phyloP scores from a whole-genome alignment of 257 asterid genomes.

The Solanum boliviense region DNA sequence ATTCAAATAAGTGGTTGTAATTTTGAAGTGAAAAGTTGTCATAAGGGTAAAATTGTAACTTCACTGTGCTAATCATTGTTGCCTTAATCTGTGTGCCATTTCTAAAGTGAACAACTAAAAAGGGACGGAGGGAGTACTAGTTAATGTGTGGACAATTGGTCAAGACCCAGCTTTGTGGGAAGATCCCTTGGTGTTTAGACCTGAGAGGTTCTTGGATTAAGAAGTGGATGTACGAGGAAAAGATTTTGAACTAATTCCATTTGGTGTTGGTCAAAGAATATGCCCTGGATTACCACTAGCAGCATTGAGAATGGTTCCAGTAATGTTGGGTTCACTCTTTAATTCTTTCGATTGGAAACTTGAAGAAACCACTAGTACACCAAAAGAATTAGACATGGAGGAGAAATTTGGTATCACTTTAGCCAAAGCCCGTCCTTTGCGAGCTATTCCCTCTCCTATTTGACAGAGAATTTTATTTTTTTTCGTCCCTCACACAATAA shows the following conservation, averaged over 20 bases:
- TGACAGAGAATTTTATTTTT: not conserved
- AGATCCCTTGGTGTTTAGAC: constrained; percentile 12
- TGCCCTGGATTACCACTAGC: not conserved
- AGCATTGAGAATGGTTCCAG: not conserved
- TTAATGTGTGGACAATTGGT: constrained; percentile 21
- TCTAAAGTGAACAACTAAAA: too few species aligned
- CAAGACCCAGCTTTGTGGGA: constrained; percentile 14
- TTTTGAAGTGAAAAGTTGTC: too few species aligned
- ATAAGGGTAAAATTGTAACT: too few species aligned
- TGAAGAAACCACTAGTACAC: not conserved
- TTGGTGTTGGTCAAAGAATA: constrained; percentile 4
- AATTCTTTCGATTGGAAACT: not conserved
- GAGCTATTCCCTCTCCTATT: not conserved
- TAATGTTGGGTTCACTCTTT: not conserved
- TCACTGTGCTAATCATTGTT: too few species aligned
- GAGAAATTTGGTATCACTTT: constrained; percentile 1
- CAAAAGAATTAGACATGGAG: not conserved
- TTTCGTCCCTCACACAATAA: not conserved
- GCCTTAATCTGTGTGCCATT: too few species aligned
- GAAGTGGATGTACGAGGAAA: not conserved
- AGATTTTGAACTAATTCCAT: not conserved
- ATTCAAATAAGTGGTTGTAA: too few species aligned
- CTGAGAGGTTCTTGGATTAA: not conserved
- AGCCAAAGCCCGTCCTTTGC: not conserved
- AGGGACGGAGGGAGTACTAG: too few species aligned